Evolutionary conservation across 2,329 filamentous ascomycete species (phyloP).

Genomic region (Fusarium kyushuense): DNA sequence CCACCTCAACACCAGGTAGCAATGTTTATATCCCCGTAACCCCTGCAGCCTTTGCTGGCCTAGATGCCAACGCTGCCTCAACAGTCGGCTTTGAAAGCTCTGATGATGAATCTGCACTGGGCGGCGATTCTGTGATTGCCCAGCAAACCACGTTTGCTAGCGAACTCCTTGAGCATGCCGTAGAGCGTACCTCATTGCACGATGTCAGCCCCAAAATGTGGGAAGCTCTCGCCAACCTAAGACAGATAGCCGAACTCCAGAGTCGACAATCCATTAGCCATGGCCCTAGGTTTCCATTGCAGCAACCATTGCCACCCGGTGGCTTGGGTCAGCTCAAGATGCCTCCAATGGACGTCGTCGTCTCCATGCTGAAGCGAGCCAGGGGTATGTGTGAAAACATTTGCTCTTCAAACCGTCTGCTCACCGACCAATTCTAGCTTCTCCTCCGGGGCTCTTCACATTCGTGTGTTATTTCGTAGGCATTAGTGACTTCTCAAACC

Average conservation of each 20-base stretch:
- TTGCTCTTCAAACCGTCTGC: slow-evolving; percentile 4
- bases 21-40: slow-evolving; percentile 38
- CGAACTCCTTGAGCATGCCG: slow-evolving; percentile 66
- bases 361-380: slow-evolving; percentile 61
- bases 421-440: slow-evolving; percentile 27
- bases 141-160: slow-evolving; percentile 66
- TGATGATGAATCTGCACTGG: slow-evolving; percentile 57
- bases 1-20: slow-evolving; percentile 42
- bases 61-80: slow-evolving; percentile 47
- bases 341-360: slow-evolving; percentile 65
- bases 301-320: slow-evolving; percentile 59
- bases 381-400: slow-evolving; percentile 53
- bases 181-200: slow-evolving; percentile 60
- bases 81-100: slow-evolving; percentile 54
- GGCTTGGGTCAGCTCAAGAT: slow-evolving; percentile 65
- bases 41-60: slow-evolving; percentile 42
- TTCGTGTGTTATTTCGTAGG: slow-evolving; percentile 64
- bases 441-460: slow-evolving; percentile 62
- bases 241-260: slow-evolving; percentile 66
- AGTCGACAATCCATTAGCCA: slow-evolving; percentile 56
- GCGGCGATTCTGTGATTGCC: slow-evolving; percentile 62
- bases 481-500: slow-evolving; percentile 62
- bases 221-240: slow-evolving; percentile 63
- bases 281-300: slow-evolving; percentile 60
- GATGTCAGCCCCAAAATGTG: slow-evolving; percentile 64